Evolutionary conservation across 257 asterid genomes (phyloP).

Genomic region (Rauvolfia tetraphylla): DNA sequence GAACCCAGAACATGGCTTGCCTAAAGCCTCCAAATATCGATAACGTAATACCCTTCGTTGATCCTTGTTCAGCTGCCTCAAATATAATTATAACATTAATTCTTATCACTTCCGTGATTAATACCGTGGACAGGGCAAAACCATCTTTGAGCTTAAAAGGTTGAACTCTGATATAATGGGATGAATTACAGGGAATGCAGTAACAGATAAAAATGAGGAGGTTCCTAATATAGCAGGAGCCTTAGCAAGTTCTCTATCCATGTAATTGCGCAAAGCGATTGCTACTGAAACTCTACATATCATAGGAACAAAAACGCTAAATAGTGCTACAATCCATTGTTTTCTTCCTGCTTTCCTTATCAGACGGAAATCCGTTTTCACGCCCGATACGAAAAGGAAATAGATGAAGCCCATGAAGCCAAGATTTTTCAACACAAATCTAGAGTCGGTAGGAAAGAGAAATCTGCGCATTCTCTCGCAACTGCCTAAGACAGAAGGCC

Average conservation of each 20-base stretch:
- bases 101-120: constrained; percentile 65
- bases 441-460: constrained; percentile 44
- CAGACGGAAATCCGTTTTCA: constrained; percentile 46
- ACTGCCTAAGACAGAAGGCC: constrained; percentile 62
- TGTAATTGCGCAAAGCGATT: constrained; percentile 21
- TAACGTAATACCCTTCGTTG: constrained; percentile 15
- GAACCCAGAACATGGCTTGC: constrained; percentile 54
- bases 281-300: constrained; percentile 28
- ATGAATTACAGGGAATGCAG: constrained; percentile 67
- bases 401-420: constrained; percentile 73
- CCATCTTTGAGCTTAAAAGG: constrained; percentile 74
- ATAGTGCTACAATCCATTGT: constrained; percentile 49
- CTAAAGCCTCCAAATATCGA: constrained; percentile 40
- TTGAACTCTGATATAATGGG: constrained; percentile 64
- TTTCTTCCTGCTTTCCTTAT: constrained; percentile 37
- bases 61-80: constrained; percentile 64
- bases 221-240: constrained; percentile 52
- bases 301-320: constrained; percentile 36
- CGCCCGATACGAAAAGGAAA: constrained; percentile 68
- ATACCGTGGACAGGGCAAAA: constrained; percentile 48
- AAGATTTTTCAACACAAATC: constrained; percentile 40
- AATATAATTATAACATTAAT: constrained; percentile 33
- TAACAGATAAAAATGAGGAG: constrained; percentile 38
- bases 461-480: constrained; percentile 33
- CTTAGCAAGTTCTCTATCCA: constrained; percentile 30